A percentile compares a stretch with the other conserved stretches of the same genome.
These are phyloP conservation scores for Asclepias syriaca DNA, from an alignment of 257 asterid genomes.

Conservation along the genomic window DNA sequence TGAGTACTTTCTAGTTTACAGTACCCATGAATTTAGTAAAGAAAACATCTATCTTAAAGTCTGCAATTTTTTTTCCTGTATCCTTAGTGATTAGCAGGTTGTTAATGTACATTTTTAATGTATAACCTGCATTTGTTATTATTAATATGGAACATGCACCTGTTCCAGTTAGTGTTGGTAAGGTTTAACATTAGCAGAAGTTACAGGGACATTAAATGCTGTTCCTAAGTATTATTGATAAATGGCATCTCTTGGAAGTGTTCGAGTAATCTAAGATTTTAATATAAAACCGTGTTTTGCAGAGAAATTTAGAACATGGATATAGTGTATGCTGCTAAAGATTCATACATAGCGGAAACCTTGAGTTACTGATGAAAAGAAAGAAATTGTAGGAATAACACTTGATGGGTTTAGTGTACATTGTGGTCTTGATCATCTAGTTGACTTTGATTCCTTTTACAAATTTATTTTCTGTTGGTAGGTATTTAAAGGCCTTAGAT, in stretches of 20 bases:
- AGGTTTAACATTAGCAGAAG: not conserved
- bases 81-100: not conserved
- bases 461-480: not conserved
- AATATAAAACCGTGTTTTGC: not conserved
- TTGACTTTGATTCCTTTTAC: not conserved
- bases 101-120: no score
- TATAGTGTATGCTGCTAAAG: not conserved
- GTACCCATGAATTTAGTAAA: not conserved
- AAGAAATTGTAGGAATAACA: not conserved
- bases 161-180: not conserved
- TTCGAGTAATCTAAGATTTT: not conserved
- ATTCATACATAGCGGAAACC: no score
- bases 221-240: not conserved
- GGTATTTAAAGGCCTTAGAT: not conserved
- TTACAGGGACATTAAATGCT: not conserved
- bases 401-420: not conserved
- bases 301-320: not conserved
- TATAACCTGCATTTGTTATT: not conserved
- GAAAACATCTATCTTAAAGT: not conserved
- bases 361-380: no score
- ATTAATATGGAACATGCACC: not conserved
- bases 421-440: not conserved
- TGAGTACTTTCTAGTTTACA: not conserved
- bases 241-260: not conserved
- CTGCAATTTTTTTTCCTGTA: not conserved